These are phyloP conservation scores for Xylariales sp. DNA, from an alignment of 2,329 filamentous ascomycete species.

Conservation along the genomic window DNA sequence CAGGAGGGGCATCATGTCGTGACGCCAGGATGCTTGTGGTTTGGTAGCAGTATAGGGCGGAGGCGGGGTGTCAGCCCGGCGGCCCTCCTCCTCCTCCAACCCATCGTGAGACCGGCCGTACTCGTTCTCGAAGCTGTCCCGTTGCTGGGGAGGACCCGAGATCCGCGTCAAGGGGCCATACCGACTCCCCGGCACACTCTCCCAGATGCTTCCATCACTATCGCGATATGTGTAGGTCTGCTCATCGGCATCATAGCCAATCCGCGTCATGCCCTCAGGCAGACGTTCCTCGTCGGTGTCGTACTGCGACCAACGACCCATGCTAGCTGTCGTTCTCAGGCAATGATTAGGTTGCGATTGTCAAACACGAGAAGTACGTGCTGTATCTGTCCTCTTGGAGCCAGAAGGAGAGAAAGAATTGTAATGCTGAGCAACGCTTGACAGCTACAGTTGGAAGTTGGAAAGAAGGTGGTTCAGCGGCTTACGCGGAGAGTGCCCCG, in stretches of 20 bases:
- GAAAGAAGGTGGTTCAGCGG: no score
- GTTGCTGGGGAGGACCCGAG: constrained; percentile 12
- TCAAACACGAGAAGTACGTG: not conserved
- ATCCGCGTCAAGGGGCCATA: constrained; percentile 37
- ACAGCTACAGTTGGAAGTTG: no score
- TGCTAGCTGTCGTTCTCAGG: constrained; percentile 10
- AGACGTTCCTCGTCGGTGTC: constrained; percentile 40
- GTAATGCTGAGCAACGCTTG: no score
- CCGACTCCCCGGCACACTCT: constrained; percentile 38
- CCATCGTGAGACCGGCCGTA: constrained; percentile 31
- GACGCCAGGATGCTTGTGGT: constrained; percentile 39
- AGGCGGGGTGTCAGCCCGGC: constrained; percentile 14
- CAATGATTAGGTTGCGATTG: not conserved
- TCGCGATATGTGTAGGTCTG: constrained; percentile 43
- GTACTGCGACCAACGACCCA: constrained; percentile 29
- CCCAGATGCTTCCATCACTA: constrained; percentile 36
- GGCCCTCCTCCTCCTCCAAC: constrained; percentile 13
- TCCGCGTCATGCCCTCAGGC: constrained; percentile 42
- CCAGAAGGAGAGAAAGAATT: no score
- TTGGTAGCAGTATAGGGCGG: constrained; percentile 11
- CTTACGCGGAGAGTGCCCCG: no score
- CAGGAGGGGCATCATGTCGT: constrained; percentile 49
- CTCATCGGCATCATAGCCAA: constrained; percentile 46
- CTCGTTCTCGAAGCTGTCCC: constrained; percentile 16
- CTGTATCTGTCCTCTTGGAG: no score